phyloP scores from a whole-genome alignment of 2,329 filamentous ascomycete species.

The Cladosporium sp. region DNA sequence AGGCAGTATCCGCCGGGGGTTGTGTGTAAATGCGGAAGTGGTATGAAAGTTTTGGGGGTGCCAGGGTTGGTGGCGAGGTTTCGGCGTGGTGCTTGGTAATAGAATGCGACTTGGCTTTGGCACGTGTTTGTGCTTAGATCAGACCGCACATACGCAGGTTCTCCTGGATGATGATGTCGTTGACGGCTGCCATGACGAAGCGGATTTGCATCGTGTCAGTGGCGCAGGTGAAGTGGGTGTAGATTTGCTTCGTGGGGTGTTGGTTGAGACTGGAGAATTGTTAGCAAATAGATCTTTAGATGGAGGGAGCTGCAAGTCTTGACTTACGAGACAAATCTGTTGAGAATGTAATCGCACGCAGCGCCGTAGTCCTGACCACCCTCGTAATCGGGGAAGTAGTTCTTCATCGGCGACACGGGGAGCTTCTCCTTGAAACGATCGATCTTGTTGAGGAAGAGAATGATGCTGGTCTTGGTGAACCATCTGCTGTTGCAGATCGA shows the following conservation, averaged over 20 bases:
- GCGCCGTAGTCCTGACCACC: constrained; percentile 92
- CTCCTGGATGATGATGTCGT: constrained; percentile 99
- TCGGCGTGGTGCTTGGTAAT: neutral
- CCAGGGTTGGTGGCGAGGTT: neutral
- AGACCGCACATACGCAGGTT: constrained; percentile 95
- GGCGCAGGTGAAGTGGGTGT: constrained; percentile 98
- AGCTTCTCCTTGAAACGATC: constrained; percentile 72
- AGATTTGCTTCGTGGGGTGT: constrained; percentile 99
- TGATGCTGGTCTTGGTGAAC: constrained; percentile 69
- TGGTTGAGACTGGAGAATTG: constrained; percentile 65
- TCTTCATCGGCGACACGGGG: constrained; percentile 68
- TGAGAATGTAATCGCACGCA: constrained; percentile 97
- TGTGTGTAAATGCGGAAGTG: neutral
- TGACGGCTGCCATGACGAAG: constrained; percentile 99
- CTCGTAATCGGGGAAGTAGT: constrained; percentile 76
- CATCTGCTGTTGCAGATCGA: constrained; percentile 68
- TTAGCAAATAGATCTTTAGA: constrained; percentile 14
- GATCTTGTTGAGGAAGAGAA: constrained; percentile 71
- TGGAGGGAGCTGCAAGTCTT: too few species aligned
- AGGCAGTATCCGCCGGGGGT: constrained; percentile 1
- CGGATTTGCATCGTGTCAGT: constrained; percentile 98
- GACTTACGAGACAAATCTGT: constrained; percentile 73
- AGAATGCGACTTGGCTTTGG: neutral
- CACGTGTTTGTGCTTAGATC: constrained; percentile 57
- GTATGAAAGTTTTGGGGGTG: neutral